Conservation (phyloP, 2,329 filamentous ascomycete genomes). For the Colletotrichum chrysophilum region DNA sequence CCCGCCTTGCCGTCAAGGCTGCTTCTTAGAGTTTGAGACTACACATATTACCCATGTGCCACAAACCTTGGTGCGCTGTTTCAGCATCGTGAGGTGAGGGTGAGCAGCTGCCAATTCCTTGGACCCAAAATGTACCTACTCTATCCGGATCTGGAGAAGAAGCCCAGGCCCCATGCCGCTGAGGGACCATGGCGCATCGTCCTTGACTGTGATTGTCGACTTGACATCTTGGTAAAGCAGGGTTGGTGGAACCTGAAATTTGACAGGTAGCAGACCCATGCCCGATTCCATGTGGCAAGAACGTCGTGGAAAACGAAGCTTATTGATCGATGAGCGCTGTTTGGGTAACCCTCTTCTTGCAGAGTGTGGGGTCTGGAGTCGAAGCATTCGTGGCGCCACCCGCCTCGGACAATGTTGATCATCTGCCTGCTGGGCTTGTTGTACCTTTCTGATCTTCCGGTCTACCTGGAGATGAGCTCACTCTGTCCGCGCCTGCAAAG, state of each 20-base stretch:
- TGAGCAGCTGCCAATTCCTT: background rate
- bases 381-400: background rate
- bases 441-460: background rate
- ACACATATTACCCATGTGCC: background rate
- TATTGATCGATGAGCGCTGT: background rate
- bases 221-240: background rate
- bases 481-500: background rate
- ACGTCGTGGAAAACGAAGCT: background rate
- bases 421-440: background rate
- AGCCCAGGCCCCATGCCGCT: background rate
- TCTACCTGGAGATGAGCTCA: background rate
- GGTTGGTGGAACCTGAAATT: background rate
- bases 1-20: background rate
- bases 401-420: background rate
- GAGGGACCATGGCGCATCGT: background rate
- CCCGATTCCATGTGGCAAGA: background rate
- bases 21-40: constrained; percentile 10
- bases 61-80: background rate
- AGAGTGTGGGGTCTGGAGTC: background rate
- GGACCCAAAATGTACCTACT: background rate
- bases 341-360: background rate
- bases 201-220: background rate
- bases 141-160: background rate
- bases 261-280: background rate
- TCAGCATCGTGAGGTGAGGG: background rate